These are phyloP conservation scores for Gliomastix tumulicola DNA, from an alignment of 2,329 filamentous ascomycete genomes.

Conservation along the genomic window DNA sequence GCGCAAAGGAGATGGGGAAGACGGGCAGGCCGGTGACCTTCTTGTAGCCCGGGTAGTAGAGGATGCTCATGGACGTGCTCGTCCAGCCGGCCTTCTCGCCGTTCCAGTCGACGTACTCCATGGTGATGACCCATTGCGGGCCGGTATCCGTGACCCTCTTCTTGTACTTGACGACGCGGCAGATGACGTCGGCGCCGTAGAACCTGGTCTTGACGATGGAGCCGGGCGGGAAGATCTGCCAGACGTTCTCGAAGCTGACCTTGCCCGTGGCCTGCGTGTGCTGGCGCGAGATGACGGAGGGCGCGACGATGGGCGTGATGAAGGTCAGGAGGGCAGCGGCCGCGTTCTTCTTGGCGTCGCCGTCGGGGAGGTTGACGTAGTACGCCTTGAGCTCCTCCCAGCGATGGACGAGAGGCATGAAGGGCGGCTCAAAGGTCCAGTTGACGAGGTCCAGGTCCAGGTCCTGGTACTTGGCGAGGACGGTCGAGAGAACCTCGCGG, in stretches of 20 bases:
- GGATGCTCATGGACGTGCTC: slow-evolving; percentile 13
- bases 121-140: slow-evolving; percentile 14
- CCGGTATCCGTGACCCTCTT: slow-evolving; percentile 4
- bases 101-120: slow-evolving; percentile 29
- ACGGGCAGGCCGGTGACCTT: slow-evolving; percentile 17
- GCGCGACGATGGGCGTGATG: slow-evolving; percentile 18
- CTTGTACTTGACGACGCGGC: slow-evolving; percentile 21
- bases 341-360: slow-evolving; percentile 2
- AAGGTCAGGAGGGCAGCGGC: slow-evolving; percentile 18
- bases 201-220: slow-evolving; percentile 20
- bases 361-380: neutral
- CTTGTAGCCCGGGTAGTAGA: slow-evolving; percentile 14
- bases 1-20: slow-evolving; percentile 18
- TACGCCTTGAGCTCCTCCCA: slow-evolving; percentile 15
- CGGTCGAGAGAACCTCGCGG: slow-evolving; percentile 16
- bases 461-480: slow-evolving; percentile 23
- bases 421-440: slow-evolving; percentile 23
- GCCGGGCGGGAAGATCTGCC: slow-evolving; percentile 25
- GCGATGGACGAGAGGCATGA: slow-evolving; percentile 25
- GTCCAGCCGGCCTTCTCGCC: slow-evolving; percentile 19
- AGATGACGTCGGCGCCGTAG: slow-evolving; percentile 25
- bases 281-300: slow-evolving; percentile 14
- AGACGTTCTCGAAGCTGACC: slow-evolving; percentile 19
- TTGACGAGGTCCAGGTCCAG: slow-evolving; percentile 20
- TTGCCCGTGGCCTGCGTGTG: slow-evolving; percentile 19